Evolutionary conservation across 2,329 filamentous ascomycete species (phyloP).

Genomic region (Trichophyton rubrum): DNA sequence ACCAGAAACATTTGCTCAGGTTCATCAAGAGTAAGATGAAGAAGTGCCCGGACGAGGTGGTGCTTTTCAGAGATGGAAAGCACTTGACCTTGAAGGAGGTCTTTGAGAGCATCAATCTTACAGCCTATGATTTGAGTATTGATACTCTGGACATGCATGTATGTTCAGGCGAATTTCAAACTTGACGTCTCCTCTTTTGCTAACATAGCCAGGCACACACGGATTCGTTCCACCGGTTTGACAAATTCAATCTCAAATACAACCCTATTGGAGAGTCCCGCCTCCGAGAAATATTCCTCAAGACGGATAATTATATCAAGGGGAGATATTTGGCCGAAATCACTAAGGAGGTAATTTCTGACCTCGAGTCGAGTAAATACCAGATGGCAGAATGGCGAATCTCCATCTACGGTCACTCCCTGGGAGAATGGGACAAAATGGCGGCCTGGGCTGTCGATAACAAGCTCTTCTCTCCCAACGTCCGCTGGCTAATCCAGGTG

Average conservation of each 20-base stretch:
- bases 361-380: slow-evolving; percentile 97
- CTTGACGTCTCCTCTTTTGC: background rate
- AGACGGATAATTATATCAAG: slow-evolving; percentile 96
- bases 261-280: slow-evolving; percentile 94
- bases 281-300: slow-evolving; percentile 92
- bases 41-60: slow-evolving; percentile 87
- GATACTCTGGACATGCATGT: slow-evolving; percentile 98
- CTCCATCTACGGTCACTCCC: slow-evolving; percentile 82
- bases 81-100: slow-evolving; percentile 84
- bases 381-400: slow-evolving; percentile 99
- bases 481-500: slow-evolving; percentile 92
- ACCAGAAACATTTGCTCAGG: slow-evolving; percentile 92
- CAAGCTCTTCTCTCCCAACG: slow-evolving; percentile 94
- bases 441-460: slow-evolving; percentile 97
- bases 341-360: slow-evolving; percentile 92
- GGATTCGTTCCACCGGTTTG: slow-evolving; percentile 95
- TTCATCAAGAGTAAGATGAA: slow-evolving; percentile 99
- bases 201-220: slow-evolving; percentile 59
- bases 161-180: slow-evolving; percentile 27
- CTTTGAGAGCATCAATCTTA: slow-evolving; percentile 93
- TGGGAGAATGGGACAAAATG: slow-evolving; percentile 95
- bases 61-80: slow-evolving; percentile 83
- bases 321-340: slow-evolving; percentile 94
- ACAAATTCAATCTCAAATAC: slow-evolving; percentile 99
- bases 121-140: slow-evolving; percentile 93